phyloP scores from a whole-genome alignment of 768 basidiomycete species.

The Calocybe indica region DNA sequence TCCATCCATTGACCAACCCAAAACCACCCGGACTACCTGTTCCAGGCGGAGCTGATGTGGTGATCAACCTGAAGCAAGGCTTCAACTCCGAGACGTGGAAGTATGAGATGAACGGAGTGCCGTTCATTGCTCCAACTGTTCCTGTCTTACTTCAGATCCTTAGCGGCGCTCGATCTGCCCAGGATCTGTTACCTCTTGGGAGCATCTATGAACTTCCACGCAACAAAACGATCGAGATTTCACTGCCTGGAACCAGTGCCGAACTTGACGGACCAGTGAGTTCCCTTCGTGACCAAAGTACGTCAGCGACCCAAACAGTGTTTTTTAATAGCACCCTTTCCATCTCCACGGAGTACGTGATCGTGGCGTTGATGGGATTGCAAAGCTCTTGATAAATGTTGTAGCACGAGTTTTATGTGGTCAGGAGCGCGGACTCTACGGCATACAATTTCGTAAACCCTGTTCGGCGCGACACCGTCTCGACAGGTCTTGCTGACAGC shows the following conservation, averaged over 20 bases:
- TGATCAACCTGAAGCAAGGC: too few species aligned
- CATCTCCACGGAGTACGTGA: constrained; percentile 23
- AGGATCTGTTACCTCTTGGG: constrained; percentile 23
- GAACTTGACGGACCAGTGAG: constrained; percentile 3
- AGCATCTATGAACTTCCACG: constrained; percentile 28
- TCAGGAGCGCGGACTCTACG: constrained; percentile 28
- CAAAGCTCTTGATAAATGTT: neutral
- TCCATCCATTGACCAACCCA: too few species aligned
- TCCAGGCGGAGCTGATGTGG: neutral
- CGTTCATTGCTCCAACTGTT: neutral
- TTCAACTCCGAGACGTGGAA: too few species aligned
- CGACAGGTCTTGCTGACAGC: neutral
- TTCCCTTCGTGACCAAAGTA: neutral
- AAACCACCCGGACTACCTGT: too few species aligned
- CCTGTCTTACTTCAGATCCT: constrained; percentile 10
- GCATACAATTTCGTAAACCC: constrained; percentile 42
- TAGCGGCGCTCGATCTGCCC: too few species aligned
- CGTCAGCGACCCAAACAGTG: constrained; percentile 8
- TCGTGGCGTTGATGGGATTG: neutral
- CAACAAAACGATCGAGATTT: constrained; percentile 32
- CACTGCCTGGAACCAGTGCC: constrained; percentile 17
- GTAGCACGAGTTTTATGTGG: constrained; percentile 31
- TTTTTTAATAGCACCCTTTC: constrained; percentile 19
- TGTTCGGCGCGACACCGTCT: constrained; percentile 19
- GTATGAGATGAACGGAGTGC: too few species aligned